Conservation (phyloP, 2,329 filamentous ascomycete species). For the Coniochaeta prunicola region DNA sequence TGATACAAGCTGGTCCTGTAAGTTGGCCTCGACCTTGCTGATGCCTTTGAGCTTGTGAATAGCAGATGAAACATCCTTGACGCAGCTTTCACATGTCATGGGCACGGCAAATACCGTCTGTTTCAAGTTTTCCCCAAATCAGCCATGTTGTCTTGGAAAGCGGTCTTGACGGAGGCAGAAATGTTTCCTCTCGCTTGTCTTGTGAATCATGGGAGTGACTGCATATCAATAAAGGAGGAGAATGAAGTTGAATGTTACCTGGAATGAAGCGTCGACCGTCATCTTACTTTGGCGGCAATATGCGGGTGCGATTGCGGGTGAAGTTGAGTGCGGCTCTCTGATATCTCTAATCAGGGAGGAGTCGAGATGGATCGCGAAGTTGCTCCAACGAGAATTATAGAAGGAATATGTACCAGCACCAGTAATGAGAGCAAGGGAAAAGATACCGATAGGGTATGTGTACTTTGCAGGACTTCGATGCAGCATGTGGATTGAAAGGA, state of each 20-base stretch:
- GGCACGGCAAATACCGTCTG: slow-evolving; percentile 94
- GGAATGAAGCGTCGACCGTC: slow-evolving; percentile 37
- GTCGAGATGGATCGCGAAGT: not conserved
- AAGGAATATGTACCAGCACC: slow-evolving; percentile 13
- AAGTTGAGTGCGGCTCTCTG: slow-evolving; percentile 1
- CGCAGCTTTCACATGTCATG: slow-evolving; percentile 83
- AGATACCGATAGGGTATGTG: slow-evolving; percentile 11
- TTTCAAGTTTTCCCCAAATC: slow-evolving; percentile 15
- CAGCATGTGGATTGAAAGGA: slow-evolving; percentile 5
- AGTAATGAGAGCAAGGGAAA: slow-evolving; percentile 13
- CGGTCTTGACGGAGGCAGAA: slow-evolving; percentile 5
- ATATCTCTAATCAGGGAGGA: not conserved
- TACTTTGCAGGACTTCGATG: slow-evolving; percentile 7
- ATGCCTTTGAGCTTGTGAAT: slow-evolving; percentile 74
- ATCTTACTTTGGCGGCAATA: slow-evolving; percentile 21
- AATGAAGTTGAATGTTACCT: slow-evolving; percentile 22
- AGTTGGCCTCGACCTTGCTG: slow-evolving; percentile 71
- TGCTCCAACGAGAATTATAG: not conserved
- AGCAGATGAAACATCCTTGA: slow-evolving; percentile 76
- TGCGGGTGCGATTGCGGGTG: not conserved
- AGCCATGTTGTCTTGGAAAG: slow-evolving; percentile 5
- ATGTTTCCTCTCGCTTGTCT: not conserved
- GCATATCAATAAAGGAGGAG: not conserved
- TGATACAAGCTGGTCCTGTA: slow-evolving; percentile 75
- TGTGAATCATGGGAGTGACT: not conserved